Percentiles rank a stretch among this genome's conserved stretches.
Conservation (phyloP, 2,329 filamentous ascomycete species). For the Didymella exigua region DNA sequence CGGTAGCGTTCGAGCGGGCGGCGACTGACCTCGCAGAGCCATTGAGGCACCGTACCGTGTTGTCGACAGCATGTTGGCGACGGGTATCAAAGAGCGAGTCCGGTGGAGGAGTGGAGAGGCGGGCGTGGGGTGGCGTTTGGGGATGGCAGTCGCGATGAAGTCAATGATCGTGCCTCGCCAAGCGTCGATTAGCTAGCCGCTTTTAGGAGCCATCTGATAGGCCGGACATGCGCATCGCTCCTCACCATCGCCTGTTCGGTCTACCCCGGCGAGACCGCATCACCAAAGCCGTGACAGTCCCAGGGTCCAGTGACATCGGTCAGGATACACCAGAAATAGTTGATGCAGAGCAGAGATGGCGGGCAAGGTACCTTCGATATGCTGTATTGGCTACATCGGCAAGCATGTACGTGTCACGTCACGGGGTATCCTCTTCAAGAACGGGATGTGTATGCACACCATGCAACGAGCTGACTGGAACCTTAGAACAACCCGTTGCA, state of each 20-base stretch:
- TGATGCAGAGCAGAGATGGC: slow-evolving; percentile 44
- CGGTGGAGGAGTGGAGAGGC: slow-evolving; percentile 47
- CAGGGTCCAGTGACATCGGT: background rate
- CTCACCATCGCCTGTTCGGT: slow-evolving; percentile 33
- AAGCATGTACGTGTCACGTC: slow-evolving; percentile 61
- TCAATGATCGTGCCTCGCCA: slow-evolving; percentile 34
- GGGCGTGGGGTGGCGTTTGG: slow-evolving; percentile 41
- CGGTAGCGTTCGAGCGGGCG: slow-evolving; percentile 21
- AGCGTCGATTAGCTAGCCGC: slow-evolving; percentile 36
- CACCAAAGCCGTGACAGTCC: slow-evolving; percentile 16
- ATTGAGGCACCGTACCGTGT: slow-evolving; percentile 59
- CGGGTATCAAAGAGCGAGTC: slow-evolving; percentile 41
- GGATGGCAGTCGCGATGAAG: slow-evolving; percentile 37
- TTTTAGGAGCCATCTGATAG: slow-evolving; percentile 42
- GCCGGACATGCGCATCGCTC: slow-evolving; percentile 20
- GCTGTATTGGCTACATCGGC: slow-evolving; percentile 91
- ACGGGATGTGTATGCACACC: background rate
- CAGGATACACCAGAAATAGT: background rate
- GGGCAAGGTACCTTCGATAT: slow-evolving; percentile 71
- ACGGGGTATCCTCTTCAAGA: background rate
- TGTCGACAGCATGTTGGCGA: slow-evolving; percentile 56
- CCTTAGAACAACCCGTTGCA: slow-evolving; percentile 92
- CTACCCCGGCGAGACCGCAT: slow-evolving; percentile 28
- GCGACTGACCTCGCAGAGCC: slow-evolving; percentile 59
- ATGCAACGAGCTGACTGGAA: background rate